Conservation (phyloP, 805 yeast genomes). For the Saccharomycopsis guyanensis region DNA sequence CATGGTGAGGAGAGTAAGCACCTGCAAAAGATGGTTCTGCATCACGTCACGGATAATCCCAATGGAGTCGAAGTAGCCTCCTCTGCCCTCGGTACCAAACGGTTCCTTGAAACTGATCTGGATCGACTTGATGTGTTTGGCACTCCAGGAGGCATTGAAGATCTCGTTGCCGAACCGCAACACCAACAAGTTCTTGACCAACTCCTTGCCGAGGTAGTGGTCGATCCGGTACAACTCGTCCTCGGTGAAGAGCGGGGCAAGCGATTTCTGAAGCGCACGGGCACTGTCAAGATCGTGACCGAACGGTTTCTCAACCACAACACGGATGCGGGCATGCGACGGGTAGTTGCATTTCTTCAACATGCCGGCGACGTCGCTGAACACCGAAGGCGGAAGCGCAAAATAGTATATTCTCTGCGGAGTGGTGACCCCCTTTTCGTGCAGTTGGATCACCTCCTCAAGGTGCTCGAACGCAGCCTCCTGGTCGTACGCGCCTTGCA, state of each 20-base stretch:
- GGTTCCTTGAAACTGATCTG: slow-evolving; percentile 94
- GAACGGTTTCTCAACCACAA: slow-evolving; percentile 95
- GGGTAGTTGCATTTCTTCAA: slow-evolving; percentile 65
- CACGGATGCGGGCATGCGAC: slow-evolving; percentile 59
- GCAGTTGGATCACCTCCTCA: slow-evolving; percentile 44
- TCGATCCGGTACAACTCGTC: slow-evolving; percentile 93
- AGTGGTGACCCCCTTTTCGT: slow-evolving; percentile 45
- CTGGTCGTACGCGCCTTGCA: slow-evolving; percentile 72
- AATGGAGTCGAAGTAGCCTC: slow-evolving; percentile 92
- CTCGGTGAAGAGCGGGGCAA: slow-evolving; percentile 84
- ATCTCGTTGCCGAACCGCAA: slow-evolving; percentile 88
- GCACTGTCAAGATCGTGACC: slow-evolving; percentile 85
- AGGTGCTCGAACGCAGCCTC: slow-evolving; percentile 65
- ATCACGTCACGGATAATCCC: slow-evolving; percentile 97
- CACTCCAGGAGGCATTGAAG: slow-evolving; percentile 85
- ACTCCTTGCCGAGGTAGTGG: slow-evolving; percentile 95
- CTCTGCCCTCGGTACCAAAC: slow-evolving; percentile 99
- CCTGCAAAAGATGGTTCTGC: slow-evolving; percentile 95
- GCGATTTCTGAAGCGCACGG: slow-evolving; percentile 62
- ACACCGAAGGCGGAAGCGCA: slow-evolving; percentile 92
- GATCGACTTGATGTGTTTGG: slow-evolving; percentile 64
- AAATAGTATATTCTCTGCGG: slow-evolving; percentile 84
- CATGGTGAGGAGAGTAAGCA: slow-evolving; percentile 86
- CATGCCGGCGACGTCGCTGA: slow-evolving; percentile 67
- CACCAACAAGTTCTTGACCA: slow-evolving; percentile 89